A percentile compares a stretch with the other conserved stretches of the same genome.
phyloP scores from a whole-genome alignment of 1,139 yeast species.

The Saccharomycopsis crataegensis region DNA sequence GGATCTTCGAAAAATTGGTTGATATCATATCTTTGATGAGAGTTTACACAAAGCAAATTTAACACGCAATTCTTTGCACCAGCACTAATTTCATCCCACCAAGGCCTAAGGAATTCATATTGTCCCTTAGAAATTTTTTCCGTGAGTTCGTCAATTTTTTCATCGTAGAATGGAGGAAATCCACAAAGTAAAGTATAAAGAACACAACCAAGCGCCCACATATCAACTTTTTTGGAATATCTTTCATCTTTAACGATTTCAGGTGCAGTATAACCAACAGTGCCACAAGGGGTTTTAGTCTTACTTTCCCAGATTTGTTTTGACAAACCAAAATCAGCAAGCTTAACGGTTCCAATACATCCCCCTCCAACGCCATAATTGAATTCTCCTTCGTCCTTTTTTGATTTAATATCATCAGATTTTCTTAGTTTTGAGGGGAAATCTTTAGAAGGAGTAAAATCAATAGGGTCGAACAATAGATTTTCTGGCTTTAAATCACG shows the following conservation, averaged over 20 bases:
- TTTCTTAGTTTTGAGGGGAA: constrained; percentile 40
- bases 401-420: constrained; percentile 74
- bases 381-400: constrained; percentile 83
- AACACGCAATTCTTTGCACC: constrained; percentile 79
- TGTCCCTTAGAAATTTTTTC: constrained; percentile 80
- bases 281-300: constrained; percentile 85
- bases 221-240: constrained; percentile 85
- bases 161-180: constrained; percentile 94
- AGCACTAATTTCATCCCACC: constrained; percentile 92
- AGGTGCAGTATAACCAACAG: constrained; percentile 90
- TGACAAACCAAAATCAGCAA: constrained; percentile 91
- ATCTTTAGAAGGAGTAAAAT: constrained; percentile 8
- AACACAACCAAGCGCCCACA: constrained; percentile 96
- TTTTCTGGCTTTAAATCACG: constrained; percentile 96
- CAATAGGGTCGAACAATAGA: constrained; percentile 56
- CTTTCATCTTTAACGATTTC: constrained; percentile 84
- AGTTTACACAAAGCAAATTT: constrained; percentile 75
- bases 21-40: constrained; percentile 66
- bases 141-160: constrained; percentile 72
- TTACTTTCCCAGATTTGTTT: constrained; percentile 66
- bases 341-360: constrained; percentile 74
- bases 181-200: constrained; percentile 87
- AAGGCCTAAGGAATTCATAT: constrained; percentile 78
- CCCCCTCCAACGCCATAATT: constrained; percentile 79
- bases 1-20: constrained; percentile 78